phyloP scores from a whole-genome alignment of 495 filamentous ascomycete species.

The Hyaloscypha variabilis region DNA sequence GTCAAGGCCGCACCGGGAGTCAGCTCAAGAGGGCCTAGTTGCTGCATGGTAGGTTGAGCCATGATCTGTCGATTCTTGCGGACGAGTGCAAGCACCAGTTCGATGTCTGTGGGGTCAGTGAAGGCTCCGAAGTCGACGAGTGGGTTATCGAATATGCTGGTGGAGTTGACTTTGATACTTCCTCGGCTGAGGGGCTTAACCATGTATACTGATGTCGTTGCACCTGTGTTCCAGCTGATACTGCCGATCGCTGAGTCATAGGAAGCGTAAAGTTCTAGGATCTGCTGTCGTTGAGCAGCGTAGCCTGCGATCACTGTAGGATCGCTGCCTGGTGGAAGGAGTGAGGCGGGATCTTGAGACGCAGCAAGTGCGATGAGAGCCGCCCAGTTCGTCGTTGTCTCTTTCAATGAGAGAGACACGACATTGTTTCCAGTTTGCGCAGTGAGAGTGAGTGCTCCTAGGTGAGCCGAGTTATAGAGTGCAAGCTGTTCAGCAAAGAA shows the following conservation, averaged over 20 bases:
- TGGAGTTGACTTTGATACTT: conserved; percentile 20
- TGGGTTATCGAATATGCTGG: conserved; percentile 28
- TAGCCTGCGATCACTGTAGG: conserved; percentile 38
- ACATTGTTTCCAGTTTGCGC: conserved; percentile 39
- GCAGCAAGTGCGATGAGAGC: conserved; percentile 37
- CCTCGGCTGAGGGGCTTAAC: conserved; percentile 33
- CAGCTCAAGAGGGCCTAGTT: conserved; percentile 8
- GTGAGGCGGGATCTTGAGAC: conserved; percentile 35
- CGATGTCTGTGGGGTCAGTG: conserved; percentile 30
- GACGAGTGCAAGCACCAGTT: conserved; percentile 22
- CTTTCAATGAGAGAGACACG: conserved; percentile 37
- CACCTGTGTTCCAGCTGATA: conserved; percentile 24
- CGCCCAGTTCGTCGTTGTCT: conserved; percentile 34
- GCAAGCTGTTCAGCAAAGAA: conserved; percentile 45
- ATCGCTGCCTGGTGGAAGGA: conserved; percentile 39
- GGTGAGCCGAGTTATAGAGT: conserved; percentile 39
- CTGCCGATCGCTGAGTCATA: conserved; percentile 18
- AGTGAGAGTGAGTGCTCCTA: conserved; percentile 38
- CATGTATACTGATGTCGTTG: conserved; percentile 21
- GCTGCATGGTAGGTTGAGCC: conserved; percentile 23
- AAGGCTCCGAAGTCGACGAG: conserved; percentile 29
- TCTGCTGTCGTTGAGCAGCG: conserved; percentile 24
- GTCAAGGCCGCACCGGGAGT: neutral
- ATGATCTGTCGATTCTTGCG: conserved; percentile 26
- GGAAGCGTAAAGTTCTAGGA: conserved; percentile 4